These are phyloP conservation scores for Pleurotus giganteus DNA, from an alignment of 768 basidiomycete species.

Conservation along the genomic window DNA sequence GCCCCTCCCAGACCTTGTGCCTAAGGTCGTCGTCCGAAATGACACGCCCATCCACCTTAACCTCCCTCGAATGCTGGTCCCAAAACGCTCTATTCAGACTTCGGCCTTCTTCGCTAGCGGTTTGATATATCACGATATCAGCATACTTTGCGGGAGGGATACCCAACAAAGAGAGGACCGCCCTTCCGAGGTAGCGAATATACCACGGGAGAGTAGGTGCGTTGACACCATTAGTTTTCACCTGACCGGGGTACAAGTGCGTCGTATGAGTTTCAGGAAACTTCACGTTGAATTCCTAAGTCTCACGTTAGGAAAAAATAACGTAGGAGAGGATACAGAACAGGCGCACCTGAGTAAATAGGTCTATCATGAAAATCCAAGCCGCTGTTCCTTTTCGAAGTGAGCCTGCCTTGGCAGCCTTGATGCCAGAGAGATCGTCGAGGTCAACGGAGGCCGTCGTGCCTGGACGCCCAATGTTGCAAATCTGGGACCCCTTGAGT, in stretches of 20 bases:
- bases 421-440: neutral
- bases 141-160: neutral
- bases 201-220: conserved; percentile 1
- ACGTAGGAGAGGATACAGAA: neutral
- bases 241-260: conserved; percentile 2
- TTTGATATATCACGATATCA: conserved; percentile 1
- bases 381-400: neutral
- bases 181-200: neutral
- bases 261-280: conserved; percentile 1
- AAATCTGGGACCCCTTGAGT: conserved; percentile 3
- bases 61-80: conserved; percentile 3
- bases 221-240: neutral
- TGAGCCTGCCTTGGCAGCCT: neutral
- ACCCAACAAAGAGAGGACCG: neutral
- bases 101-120: conserved; percentile 3
- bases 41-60: neutral
- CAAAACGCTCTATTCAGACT: neutral
- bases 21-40: neutral
- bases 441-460: neutral
- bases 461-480: neutral
- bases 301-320: neutral
- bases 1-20: conserved; percentile 8
- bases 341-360: neutral
- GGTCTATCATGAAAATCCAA: neutral
- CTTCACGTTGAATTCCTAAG: conserved; percentile 3